These are phyloP conservation scores for Coemansia sp. DNA, from an alignment of 192 early-diverging fungal species.

Conservation along the genomic window DNA sequence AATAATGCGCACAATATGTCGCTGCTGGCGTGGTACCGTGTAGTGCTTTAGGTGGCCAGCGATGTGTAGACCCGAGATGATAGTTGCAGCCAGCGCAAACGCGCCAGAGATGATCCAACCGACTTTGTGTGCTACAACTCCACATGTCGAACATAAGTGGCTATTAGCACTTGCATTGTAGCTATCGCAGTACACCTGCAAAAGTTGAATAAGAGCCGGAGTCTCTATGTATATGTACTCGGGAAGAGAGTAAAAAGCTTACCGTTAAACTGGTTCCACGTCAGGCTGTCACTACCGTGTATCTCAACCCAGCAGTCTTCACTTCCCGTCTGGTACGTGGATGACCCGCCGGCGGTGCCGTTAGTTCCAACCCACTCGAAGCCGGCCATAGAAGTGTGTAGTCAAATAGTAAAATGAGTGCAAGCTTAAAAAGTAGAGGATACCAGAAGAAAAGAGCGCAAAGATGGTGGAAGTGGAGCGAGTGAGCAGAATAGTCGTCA, in stretches of 20 bases:
- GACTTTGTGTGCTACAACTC: slow-evolving; percentile 57
- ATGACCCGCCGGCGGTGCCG: slow-evolving; percentile 19
- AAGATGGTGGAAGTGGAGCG: neutral
- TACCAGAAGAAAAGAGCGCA: neutral
- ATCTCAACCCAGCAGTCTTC: slow-evolving; percentile 57
- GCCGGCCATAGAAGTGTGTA: slow-evolving; percentile 12
- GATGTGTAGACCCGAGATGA: slow-evolving; percentile 60
- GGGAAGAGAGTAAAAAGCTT: neutral
- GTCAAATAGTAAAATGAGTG: neutral
- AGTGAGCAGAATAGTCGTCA: neutral
- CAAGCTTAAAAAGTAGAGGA: neutral
- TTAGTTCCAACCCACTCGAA: slow-evolving; percentile 47
- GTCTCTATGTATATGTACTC: neutral
- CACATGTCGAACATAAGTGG: neutral
- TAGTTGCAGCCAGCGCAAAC: slow-evolving; percentile 59
- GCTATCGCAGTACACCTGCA: neutral
- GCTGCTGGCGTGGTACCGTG: slow-evolving; percentile 69
- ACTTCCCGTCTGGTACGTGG: slow-evolving; percentile 25
- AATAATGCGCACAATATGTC: slow-evolving; percentile 77
- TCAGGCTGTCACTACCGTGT: slow-evolving; percentile 47
- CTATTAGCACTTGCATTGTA: neutral
- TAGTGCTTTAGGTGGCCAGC: slow-evolving; percentile 63
- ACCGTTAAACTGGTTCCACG: slow-evolving; percentile 54
- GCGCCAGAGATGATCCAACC: slow-evolving; percentile 64
- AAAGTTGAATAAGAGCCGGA: neutral